Evolutionary conservation across 2,329 filamentous ascomycete genomes (phyloP).

Genomic region (Colletotrichum brevisporum): DNA sequence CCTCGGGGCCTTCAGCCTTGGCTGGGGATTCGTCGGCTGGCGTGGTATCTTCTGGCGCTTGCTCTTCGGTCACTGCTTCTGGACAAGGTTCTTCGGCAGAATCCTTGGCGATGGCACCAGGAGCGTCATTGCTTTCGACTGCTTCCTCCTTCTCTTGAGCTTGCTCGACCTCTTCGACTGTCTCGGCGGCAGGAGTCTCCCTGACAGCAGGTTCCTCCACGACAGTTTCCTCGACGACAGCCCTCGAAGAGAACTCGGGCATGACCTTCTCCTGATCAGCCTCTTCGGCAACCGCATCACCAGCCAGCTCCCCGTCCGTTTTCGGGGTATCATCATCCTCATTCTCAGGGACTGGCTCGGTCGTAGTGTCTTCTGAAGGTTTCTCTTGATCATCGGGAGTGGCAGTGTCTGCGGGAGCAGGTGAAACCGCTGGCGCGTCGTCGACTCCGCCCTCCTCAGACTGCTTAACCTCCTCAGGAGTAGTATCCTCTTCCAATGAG

Average conservation of each 20-base stretch:
- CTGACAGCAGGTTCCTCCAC: not conserved
- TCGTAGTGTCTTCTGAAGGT: not conserved
- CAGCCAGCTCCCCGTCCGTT: not conserved
- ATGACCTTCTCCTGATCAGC: not conserved
- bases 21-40: not conserved
- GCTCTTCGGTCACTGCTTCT: not conserved
- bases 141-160: not conserved
- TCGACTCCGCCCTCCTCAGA: not conserved
- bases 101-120: not conserved
- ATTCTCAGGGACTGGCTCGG: slow-evolving; percentile 27
- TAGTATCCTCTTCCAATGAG: not conserved
- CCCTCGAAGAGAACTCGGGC: slow-evolving; percentile 18
- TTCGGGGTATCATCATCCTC: slow-evolving; percentile 27
- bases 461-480: not conserved
- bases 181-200: not conserved
- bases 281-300: not conserved
- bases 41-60: not conserved
- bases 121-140: not conserved
- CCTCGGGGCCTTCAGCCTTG: not conserved
- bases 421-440: not conserved
- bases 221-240: slow-evolving; percentile 4
- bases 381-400: not conserved
- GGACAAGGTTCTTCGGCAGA: not conserved
- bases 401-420: not conserved
- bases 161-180: not conserved